These are phyloP conservation scores for Umbelopsis vinacea DNA, from an alignment of 192 early-diverging fungal genomes.

Conservation along the genomic window DNA sequence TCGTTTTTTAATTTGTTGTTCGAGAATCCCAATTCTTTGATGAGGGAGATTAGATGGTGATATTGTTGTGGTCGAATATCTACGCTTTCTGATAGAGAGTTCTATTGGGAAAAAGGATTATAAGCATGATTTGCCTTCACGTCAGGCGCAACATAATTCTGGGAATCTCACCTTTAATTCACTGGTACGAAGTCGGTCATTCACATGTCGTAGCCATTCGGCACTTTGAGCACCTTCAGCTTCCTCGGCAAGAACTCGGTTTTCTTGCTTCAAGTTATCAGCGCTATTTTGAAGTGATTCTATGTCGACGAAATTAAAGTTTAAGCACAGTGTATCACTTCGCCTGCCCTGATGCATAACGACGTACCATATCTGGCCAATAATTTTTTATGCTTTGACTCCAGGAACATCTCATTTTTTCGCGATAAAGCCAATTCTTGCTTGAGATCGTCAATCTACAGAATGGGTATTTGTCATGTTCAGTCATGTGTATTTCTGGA, in stretches of 20 bases:
- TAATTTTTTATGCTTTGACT: slow-evolving; percentile 42
- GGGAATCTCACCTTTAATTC: slow-evolving; percentile 30
- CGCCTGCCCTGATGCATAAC: too few species aligned
- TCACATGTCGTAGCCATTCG: slow-evolving; percentile 34
- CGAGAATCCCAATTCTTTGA: slow-evolving; percentile 60
- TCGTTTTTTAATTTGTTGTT: slow-evolving; percentile 54
- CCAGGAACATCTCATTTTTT: slow-evolving; percentile 38
- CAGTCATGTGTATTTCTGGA: neutral
- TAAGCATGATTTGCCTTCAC: neutral
- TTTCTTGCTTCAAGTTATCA: slow-evolving; percentile 44
- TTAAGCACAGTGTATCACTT: too few species aligned
- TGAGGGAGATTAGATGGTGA: slow-evolving; percentile 53
- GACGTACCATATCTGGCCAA: slow-evolving; percentile 41
- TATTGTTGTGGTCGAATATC: slow-evolving; percentile 47
- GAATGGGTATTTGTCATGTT: neutral
- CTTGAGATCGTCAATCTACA: slow-evolving; percentile 44
- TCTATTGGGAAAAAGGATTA: slow-evolving; percentile 1
- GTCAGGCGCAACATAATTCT: neutral
- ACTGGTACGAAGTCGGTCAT: slow-evolving; percentile 38
- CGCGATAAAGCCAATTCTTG: slow-evolving; percentile 42
- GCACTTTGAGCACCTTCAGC: slow-evolving; percentile 20
- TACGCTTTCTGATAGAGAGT: neutral
- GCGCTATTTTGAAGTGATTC: slow-evolving; percentile 23
- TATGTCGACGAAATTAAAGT: neutral
- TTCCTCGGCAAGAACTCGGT: slow-evolving; percentile 25